phyloP scores from a whole-genome alignment of 1,284 basidiomycete species.

The Coniferiporia sulphurascens region DNA sequence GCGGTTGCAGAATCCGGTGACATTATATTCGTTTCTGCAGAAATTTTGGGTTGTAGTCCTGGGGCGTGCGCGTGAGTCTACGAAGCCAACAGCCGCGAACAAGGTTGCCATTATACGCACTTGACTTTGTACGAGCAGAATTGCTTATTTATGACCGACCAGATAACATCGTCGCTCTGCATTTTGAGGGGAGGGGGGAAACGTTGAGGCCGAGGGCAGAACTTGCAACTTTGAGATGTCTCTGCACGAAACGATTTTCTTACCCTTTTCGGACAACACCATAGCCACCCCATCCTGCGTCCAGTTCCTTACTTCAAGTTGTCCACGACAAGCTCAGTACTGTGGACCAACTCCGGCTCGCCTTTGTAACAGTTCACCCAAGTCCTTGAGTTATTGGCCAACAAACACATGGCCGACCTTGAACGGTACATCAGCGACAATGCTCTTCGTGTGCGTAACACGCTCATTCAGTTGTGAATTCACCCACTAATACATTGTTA shows the following conservation, averaged over 20 bases:
- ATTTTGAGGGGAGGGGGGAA: conserved; percentile 31
- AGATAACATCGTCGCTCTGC: conserved; percentile 95
- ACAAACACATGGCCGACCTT: conserved; percentile 40
- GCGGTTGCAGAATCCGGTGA: conserved; percentile 94
- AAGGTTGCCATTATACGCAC: conserved; percentile 43
- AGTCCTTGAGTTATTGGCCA: not conserved
- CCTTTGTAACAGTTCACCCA: not conserved
- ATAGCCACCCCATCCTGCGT: too few relatives aligned
- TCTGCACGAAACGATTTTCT: not conserved
- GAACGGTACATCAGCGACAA: conserved; percentile 85
- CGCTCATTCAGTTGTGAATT: not conserved
- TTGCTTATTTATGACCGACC: conserved; percentile 89
- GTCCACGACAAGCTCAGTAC: too few relatives aligned
- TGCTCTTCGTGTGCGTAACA: conserved; percentile 63
- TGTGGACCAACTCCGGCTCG: not conserved
- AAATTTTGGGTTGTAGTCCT: conserved; percentile 95
- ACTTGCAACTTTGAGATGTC: too few relatives aligned
- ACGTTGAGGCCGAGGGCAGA: not conserved
- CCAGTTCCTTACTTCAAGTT: too few relatives aligned
- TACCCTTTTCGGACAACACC: not conserved
- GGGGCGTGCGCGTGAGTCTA: conserved; percentile 12
- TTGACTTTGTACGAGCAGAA: conserved; percentile 99
- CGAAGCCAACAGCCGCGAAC: conserved; percentile 1
- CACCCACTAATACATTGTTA: conserved; percentile 2
- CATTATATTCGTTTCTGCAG: conserved; percentile 98